Base-by-base conservation (phyloP, 2,329 filamentous ascomycete genomes). In the Mycocentrospora acerina region DNA sequence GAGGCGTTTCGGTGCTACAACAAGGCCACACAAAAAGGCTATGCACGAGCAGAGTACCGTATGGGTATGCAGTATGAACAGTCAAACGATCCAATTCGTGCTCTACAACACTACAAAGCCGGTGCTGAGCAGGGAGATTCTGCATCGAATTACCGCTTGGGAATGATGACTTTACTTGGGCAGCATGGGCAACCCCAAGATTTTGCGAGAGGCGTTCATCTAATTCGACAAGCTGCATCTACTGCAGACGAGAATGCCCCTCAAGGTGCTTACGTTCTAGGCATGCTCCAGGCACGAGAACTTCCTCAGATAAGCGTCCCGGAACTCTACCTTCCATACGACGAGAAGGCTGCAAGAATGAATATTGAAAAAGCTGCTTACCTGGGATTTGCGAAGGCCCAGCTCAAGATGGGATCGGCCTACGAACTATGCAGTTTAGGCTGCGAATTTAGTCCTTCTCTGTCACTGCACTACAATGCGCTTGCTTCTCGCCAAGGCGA, bases 11-110 rank as follows among this genome's bases (percentile, higher is more conserved):
- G 83, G 45, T 87, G 86, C 57, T 98, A 97, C 70, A 82, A 83
- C 46, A 78, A 85, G 57, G 88, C 93, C n/a, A 86, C 89, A 19
- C 86, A 90, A 55, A 83, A 88, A 55, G 89, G 89, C 41, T 95
- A 90, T 70, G 82, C 85, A 15, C 79, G 93, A 55, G 90, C 93
- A 14, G 89, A 97, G 67, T 98, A 98, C 68, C 83, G 93, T 31
- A 95, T 98, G 71, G 93, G 93, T 47, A 98, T 97, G 91, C 86
- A 96, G 40, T 97, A 90, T 64, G 93, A 98, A 70, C 90, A 87
- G 65, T 91, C 90, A 4, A 95, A 95, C 61, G 91, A 98, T 60
- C 85, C 90, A 44, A 79, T 84, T 47, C 96, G 95, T 66, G 93
- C 93, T 5, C 83, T 96, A 60, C 83, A 85, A 59, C 90, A 97